Evolutionary conservation across 257 asterid genomes (phyloP).

Genomic region (Verbena officinalis): DNA sequence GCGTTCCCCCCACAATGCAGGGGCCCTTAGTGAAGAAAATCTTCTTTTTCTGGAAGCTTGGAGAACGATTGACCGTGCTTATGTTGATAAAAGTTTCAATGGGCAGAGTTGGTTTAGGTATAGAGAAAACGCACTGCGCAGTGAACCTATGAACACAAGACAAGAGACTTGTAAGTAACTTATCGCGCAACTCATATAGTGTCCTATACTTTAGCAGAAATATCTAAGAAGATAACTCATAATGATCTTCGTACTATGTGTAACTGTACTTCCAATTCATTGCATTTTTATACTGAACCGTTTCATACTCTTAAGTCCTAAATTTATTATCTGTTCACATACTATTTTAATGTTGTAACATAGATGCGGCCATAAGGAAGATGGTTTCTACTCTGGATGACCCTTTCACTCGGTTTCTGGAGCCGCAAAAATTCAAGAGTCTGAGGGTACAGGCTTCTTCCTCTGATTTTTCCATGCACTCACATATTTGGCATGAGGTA

Average conservation of each 20-base stretch:
- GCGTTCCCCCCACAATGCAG: constrained; percentile 39
- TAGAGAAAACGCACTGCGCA: constrained; percentile 90
- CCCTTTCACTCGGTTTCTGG: constrained; percentile 96
- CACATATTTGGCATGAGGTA: background rate
- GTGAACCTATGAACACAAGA: constrained; percentile 90
- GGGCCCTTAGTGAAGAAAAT: constrained; percentile 92
- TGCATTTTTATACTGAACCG: no score
- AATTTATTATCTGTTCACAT: constrained; percentile 13
- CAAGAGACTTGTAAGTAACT: constrained; percentile 83
- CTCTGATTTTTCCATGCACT: constrained; percentile 25
- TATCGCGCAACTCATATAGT: constrained; percentile 15
- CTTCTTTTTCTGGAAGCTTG: constrained; percentile 96
- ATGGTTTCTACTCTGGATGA: constrained; percentile 95
- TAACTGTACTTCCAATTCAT: background rate
- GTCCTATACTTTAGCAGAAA: background rate
- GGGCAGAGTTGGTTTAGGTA: constrained; percentile 99
- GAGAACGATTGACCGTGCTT: constrained; percentile 96
- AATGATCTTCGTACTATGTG: background rate
- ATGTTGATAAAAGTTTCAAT: constrained; percentile 87
- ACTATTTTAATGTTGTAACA: constrained; percentile 25
- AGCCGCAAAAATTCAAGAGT: constrained; percentile 87
- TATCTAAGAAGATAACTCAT: constrained; percentile 6
- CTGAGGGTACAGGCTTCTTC: constrained; percentile 70
- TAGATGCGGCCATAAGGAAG: constrained; percentile 90
- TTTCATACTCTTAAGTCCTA: no score